A percentile compares a stretch with the other conserved stretches of the same genome.
Evolutionary conservation across 768 basidiomycete species (phyloP).

Genomic region (Lepiota subincarnata): DNA sequence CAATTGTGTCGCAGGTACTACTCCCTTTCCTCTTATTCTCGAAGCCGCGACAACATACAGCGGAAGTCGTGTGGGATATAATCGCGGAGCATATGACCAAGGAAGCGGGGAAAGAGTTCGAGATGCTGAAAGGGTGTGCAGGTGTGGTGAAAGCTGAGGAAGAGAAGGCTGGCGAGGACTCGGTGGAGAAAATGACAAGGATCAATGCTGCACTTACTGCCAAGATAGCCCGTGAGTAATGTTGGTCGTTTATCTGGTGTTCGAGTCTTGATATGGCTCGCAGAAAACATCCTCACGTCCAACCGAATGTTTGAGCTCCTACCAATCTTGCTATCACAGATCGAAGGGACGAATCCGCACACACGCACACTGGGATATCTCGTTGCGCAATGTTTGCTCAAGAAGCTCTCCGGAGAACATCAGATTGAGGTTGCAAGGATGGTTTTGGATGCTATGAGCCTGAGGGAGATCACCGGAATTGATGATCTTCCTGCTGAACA

Average conservation of each 20-base stretch:
- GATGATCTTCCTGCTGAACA: constrained; percentile 31
- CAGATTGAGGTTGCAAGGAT: constrained; percentile 52
- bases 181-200: constrained; percentile 40
- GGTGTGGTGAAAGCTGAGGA: constrained; percentile 35
- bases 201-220: constrained; percentile 52
- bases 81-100: constrained; percentile 32
- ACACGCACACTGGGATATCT: constrained; percentile 57
- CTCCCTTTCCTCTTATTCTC: constrained; percentile 76
- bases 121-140: constrained; percentile 55
- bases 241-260: constrained; percentile 8
- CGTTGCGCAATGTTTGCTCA: constrained; percentile 57
- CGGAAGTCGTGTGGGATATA: constrained; percentile 69
- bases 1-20: constrained; percentile 48
- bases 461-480: constrained; percentile 41
- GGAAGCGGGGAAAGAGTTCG: constrained; percentile 24
- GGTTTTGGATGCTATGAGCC: constrained; percentile 41
- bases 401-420: constrained; percentile 50
- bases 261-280: not conserved
- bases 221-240: constrained; percentile 60
- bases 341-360: constrained; percentile 47
- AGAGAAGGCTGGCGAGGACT: constrained; percentile 27
- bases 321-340: constrained; percentile 44
- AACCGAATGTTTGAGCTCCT: constrained; percentile 39
- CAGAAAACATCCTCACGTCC: constrained; percentile 65
- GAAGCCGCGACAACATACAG: constrained; percentile 63